Conservation (phyloP, 129 eudicot species). For the Mikania micrantha region DNA sequence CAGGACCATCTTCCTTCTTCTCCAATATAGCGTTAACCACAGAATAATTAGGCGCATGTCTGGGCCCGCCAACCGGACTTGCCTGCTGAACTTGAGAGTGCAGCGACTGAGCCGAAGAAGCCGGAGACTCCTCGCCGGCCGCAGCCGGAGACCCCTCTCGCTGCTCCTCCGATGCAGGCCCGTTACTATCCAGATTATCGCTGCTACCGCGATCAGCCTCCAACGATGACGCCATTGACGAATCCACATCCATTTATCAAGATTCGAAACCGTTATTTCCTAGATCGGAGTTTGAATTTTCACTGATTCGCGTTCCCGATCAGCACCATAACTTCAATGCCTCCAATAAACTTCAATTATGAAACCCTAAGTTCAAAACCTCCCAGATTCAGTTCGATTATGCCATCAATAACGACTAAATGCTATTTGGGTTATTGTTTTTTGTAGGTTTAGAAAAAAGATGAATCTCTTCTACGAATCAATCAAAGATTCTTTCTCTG, state of each 20-base stretch:
- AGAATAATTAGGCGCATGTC: conserved; percentile 81
- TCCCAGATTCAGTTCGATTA: conserved; percentile 22
- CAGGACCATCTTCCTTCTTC: conserved; percentile 97
- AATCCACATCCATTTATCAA: conserved; percentile 69
- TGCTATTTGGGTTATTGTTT: conserved; percentile 15
- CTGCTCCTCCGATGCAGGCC: conserved; percentile 34
- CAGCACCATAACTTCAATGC: conserved; percentile 22
- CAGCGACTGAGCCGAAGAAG: conserved; percentile 19
- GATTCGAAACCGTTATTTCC: conserved; percentile 9
- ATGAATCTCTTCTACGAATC: conserved; percentile 11
- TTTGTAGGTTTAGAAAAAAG: conserved; percentile 1
- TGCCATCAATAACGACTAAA: conserved; percentile 4
- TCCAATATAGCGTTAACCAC: conserved; percentile 83
- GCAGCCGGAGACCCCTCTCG: conserved; percentile 17
- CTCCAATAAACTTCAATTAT: conserved; percentile 18
- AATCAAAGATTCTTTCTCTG: not conserved
- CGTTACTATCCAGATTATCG: conserved; percentile 18
- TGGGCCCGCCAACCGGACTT: conserved; percentile 60
- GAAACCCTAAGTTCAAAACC: conserved; percentile 15
- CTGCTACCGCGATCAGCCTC: conserved; percentile 43
- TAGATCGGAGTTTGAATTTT: conserved; percentile 44
- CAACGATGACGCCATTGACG: conserved; percentile 50
- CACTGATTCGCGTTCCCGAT: conserved; percentile 43
- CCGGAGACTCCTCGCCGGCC: conserved; percentile 14
- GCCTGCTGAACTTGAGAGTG: conserved; percentile 33